These are phyloP conservation scores for Trametes meyenii DNA, from an alignment of 768 basidiomycete genomes.

Conservation along the genomic window DNA sequence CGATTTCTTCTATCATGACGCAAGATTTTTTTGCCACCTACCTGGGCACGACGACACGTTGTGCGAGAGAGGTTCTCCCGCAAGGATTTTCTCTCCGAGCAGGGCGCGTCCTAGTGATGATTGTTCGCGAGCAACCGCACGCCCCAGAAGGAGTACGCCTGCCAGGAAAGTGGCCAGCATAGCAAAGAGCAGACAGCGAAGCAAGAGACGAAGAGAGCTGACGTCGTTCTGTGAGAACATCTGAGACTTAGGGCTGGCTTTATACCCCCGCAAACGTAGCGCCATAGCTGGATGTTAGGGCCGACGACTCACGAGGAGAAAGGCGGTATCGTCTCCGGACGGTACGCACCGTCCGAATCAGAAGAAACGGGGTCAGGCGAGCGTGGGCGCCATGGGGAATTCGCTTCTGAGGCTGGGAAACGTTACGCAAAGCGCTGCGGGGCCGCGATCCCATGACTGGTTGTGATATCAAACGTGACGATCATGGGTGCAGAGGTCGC, in stretches of 20 bases:
- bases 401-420: not conserved
- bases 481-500: too few species aligned
- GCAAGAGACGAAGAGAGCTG: not conserved
- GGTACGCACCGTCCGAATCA: slow-evolving; percentile 5
- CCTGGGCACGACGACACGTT: slow-evolving; percentile 26
- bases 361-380: slow-evolving; percentile 8
- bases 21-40: not conserved
- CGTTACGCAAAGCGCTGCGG: too few species aligned
- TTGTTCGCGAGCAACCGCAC: not conserved
- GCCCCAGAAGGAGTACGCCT: slow-evolving; percentile 9
- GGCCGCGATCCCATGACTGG: too few species aligned
- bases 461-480: too few species aligned
- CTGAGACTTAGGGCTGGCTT: not conserved
- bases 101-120: not conserved
- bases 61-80: not conserved
- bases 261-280: slow-evolving; percentile 4
- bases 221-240: not conserved
- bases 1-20: too few species aligned
- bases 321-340: not conserved
- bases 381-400: not conserved
- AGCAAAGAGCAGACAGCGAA: slow-evolving; percentile 7
- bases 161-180: slow-evolving; percentile 20
- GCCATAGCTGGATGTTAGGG: not conserved
- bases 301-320: not conserved
- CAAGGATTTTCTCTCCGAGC: not conserved